phyloP scores from a whole-genome alignment of 768 basidiomycete genomes.

The Thelephora ganbajun region DNA sequence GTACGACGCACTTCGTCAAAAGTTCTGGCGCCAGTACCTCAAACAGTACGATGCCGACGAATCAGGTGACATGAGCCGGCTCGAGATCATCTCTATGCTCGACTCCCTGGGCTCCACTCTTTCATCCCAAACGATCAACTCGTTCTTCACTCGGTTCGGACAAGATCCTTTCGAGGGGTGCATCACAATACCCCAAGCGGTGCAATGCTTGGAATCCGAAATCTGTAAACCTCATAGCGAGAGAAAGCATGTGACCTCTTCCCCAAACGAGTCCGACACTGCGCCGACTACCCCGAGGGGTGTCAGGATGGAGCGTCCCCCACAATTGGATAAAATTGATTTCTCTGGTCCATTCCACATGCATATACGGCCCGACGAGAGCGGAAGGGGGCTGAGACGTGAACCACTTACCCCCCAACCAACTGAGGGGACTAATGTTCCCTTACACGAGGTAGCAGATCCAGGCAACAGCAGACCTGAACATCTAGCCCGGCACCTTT shows the following conservation, averaged over 20 bases:
- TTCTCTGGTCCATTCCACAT: constrained; percentile 36
- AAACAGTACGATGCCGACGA: constrained; percentile 87
- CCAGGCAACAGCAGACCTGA: constrained; percentile 12
- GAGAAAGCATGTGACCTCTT: constrained; percentile 47
- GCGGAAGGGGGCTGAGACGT: constrained; percentile 6
- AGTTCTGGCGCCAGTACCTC: constrained; percentile 83
- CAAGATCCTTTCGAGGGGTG: constrained; percentile 56
- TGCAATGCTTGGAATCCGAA: constrained; percentile 79
- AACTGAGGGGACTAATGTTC: constrained; percentile 36
- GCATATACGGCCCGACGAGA: constrained; percentile 3
- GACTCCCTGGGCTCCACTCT: constrained; percentile 95
- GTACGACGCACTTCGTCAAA: constrained; percentile 80
- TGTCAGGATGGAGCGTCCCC: constrained; percentile 26
- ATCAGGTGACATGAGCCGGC: constrained; percentile 52
- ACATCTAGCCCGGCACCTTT: constrained; percentile 17
- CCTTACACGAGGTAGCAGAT: constrained; percentile 17
- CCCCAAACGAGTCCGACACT: constrained; percentile 29
- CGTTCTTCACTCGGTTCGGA: constrained; percentile 63
- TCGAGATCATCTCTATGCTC: constrained; percentile 90
- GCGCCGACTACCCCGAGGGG: constrained; percentile 33
- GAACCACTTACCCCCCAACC: constrained; percentile 14
- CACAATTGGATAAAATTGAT: constrained; percentile 38
- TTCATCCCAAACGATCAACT: constrained; percentile 59
- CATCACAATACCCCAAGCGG: constrained; percentile 63
- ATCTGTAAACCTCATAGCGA: constrained; percentile 61